A percentile compares a stretch with the other conserved stretches of the same genome.
Conservation (phyloP, 1,139 yeast species). For the Geotrichum fermentans region DNA sequence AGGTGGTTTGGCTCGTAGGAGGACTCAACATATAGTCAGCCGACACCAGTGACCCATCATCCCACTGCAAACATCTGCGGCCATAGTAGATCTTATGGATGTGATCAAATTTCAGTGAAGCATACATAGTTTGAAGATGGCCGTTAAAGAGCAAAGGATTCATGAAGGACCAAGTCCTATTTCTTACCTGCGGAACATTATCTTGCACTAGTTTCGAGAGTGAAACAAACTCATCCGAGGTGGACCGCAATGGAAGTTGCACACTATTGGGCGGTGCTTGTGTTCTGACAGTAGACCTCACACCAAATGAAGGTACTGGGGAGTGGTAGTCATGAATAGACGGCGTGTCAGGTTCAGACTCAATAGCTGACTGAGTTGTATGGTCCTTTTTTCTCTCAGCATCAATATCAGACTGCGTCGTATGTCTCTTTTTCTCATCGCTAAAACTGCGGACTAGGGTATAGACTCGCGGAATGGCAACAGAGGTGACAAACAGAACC, state of each 20-base stretch:
- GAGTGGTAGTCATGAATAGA: not conserved
- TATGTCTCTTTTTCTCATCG: no score
- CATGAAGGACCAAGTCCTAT: conserved; percentile 31
- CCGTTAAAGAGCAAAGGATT: conserved; percentile 69
- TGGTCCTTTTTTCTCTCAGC: no score
- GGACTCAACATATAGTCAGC: conserved; percentile 65
- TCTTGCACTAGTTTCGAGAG: conserved; percentile 42
- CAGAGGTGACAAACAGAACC: not conserved
- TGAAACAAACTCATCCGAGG: conserved; percentile 29
- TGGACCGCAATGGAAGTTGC: conserved; percentile 33
- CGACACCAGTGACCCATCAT: conserved; percentile 62
- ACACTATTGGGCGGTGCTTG: conserved; percentile 29
- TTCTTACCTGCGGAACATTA: conserved; percentile 44
- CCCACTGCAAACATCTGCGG: conserved; percentile 61
- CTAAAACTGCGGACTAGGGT: no score
- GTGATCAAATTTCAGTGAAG: conserved; percentile 51
- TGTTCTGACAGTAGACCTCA: conserved; percentile 15
- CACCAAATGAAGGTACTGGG: conserved; percentile 11
- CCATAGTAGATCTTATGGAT: conserved; percentile 65
- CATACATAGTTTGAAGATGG: conserved; percentile 65
- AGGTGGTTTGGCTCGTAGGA: conserved; percentile 47
- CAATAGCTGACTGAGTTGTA: no score
- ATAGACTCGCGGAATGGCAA: not conserved
- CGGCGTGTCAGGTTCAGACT: no score
- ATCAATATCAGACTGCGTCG: no score